Conservation (phyloP, 2,329 filamentous ascomycete species). For the Zymoseptoria passerinii region DNA sequence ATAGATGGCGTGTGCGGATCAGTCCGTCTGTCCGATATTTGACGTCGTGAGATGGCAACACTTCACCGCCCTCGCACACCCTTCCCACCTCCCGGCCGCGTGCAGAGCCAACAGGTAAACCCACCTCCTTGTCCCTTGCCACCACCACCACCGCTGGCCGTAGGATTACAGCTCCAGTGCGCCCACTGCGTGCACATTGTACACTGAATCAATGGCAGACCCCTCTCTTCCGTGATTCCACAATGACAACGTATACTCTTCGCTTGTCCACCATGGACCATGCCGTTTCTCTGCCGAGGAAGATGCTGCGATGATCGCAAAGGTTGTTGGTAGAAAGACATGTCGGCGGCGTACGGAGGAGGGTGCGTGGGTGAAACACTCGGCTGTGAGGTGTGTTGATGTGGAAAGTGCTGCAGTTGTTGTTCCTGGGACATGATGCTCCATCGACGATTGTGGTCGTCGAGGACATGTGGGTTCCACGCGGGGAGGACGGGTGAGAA, state of each 20-base stretch:
- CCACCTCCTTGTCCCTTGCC: background rate
- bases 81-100: conserved; percentile 11
- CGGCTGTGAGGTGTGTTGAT: conserved; percentile 14
- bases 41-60: background rate
- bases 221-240: conserved; percentile 45
- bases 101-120: conserved; percentile 47
- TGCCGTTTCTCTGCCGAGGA: background rate
- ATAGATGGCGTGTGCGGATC: background rate
- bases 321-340: background rate
- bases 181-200: conserved; percentile 56
- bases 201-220: conserved; percentile 53
- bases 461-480: conserved; percentile 27
- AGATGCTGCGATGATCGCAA: background rate
- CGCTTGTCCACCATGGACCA: background rate
- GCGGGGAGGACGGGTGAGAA: conserved; percentile 8
- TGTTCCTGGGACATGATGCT: conserved; percentile 37
- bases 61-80: background rate
- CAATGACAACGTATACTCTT: conserved; percentile 47
- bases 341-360: background rate
- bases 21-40: background rate
- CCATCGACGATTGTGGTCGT: conserved; percentile 40
- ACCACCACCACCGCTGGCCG: conserved; percentile 25
- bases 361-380: conserved; percentile 21
- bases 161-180: conserved; percentile 47
- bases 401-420: conserved; percentile 31